phyloP scores from a whole-genome alignment of 805 yeast genomes.

The Saturnispora sanitii region DNA sequence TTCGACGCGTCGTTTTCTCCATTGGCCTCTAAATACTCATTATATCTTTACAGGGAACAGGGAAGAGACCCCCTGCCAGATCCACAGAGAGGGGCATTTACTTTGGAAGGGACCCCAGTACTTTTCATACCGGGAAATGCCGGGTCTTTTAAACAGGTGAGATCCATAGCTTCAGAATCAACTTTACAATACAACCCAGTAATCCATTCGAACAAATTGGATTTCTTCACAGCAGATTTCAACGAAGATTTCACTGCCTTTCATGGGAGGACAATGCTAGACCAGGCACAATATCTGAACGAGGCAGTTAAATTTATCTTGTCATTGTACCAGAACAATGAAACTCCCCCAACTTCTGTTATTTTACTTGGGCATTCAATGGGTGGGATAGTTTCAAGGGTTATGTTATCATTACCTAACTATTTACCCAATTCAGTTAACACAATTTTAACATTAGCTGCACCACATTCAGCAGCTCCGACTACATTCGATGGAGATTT shows the following conservation, averaged over 20 bases:
- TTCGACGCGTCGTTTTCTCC: conserved; percentile 63
- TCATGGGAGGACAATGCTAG: conserved; percentile 87
- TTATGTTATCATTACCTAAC: conserved; percentile 71
- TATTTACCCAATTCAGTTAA: conserved; percentile 64
- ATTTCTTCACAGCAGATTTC: conserved; percentile 87
- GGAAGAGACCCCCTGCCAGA: conserved; percentile 51
- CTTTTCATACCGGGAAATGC: conserved; percentile 97
- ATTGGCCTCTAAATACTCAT: conserved; percentile 73
- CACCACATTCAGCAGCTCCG: conserved; percentile 92
- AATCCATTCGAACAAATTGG: conserved; percentile 41
- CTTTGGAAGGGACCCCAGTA: conserved; percentile 69
- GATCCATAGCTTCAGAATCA: conserved; percentile 84
- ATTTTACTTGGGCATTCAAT: conserved; percentile 84
- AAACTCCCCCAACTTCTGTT: conserved; percentile 41
- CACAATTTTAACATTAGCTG: conserved; percentile 73
- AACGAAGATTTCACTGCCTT: conserved; percentile 94
- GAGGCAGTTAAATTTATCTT: conserved; percentile 78
- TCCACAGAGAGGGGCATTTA: conserved; percentile 18
- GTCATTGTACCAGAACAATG: conserved; percentile 42
- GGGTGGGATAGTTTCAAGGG: conserved; percentile 95
- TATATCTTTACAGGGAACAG: conserved; percentile 81
- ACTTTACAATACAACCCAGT: conserved; percentile 37
- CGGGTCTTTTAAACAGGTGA: conserved; percentile 80
- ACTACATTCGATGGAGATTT: conserved; percentile 89
- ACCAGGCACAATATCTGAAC: conserved; percentile 87